Evolutionary conservation across 164 flowering plant species (phyloP), one percentile per base, ranked within the genome.

Genomic region (Paratinospora sagittata): DNA sequence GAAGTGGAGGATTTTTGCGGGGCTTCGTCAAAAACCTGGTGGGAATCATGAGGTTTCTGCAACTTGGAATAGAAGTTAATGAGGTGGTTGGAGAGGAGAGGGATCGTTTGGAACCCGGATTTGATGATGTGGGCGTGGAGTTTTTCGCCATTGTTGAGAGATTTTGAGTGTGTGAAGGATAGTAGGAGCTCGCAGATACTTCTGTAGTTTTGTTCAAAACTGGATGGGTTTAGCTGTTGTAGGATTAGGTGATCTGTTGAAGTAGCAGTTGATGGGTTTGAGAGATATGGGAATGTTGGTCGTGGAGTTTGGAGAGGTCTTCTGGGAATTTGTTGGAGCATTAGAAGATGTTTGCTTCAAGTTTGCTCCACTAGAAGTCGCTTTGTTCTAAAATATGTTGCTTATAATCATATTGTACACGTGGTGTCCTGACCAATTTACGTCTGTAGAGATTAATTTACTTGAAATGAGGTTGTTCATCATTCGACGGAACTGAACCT

Each of bases 41-140:
- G 82, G 75, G 97, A 79, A 52, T 69, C 67, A n/a, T 57, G 68
- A 1, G 97, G 95, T 6, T 76, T 84, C 33, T 86, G 90, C 73
- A 82, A 73, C 73, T 92, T 94, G 55, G 98, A 86, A 75, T 94
- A 94, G 83, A 94, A 89, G 79, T 86, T 92, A 79, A 92, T 88
- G 73, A 92, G 85, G 75, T 89, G 84, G 82, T 88, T 85, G 69
- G 81, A 81, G 23, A 92, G 70, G 55, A 90, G 85, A 68, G 93
- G 86, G 70, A 84, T 64, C 68, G 79, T 21, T n/a, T 73, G 84
- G 36, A 82, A 17, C 6, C 93, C 87, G 3, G 82, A 73, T 80
- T 94, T 92, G 82, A 90, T 55, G 71, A 88, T 77, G 72, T 83
- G 86, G 68, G 88, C 89, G 72, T 94, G 98, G 81, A 92, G 81